Conservation (phyloP, 2,329 filamentous ascomycete genomes). For the Monilinia aucupariae region DNA sequence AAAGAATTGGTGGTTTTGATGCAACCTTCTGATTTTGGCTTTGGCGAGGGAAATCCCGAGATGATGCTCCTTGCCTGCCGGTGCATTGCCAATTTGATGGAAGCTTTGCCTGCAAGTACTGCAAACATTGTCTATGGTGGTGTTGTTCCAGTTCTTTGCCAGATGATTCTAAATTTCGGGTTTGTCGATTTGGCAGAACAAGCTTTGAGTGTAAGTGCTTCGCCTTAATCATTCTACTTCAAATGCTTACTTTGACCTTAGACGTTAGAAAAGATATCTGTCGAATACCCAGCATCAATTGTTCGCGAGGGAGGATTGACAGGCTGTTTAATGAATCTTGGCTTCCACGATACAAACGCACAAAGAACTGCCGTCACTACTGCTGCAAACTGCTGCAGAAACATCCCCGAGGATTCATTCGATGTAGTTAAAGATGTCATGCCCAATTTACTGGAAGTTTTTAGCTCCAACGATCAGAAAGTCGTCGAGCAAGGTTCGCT, state of each 20-base stretch:
- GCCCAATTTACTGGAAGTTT: constrained; percentile 86
- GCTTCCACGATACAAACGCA: constrained; percentile 96
- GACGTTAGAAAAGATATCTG: constrained; percentile 94
- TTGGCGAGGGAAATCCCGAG: constrained; percentile 86
- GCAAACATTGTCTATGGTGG: constrained; percentile 97
- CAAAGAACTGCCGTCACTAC: constrained; percentile 96
- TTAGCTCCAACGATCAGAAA: constrained; percentile 88
- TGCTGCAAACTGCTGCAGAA: constrained; percentile 95
- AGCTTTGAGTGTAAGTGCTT: constrained; percentile 65
- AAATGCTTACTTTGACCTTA: constrained; percentile 30
- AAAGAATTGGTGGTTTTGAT: constrained; percentile 90
- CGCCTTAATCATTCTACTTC: background rate
- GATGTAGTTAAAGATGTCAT: constrained; percentile 89
- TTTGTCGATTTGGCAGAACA: constrained; percentile 98
- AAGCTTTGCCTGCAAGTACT: constrained; percentile 85
- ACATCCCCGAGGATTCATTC: constrained; percentile 92
- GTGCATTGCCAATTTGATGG: constrained; percentile 95
- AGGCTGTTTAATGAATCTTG: constrained; percentile 91
- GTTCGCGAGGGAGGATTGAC: constrained; percentile 92
- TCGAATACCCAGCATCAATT: constrained; percentile 91
- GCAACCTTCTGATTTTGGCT: constrained; percentile 74
- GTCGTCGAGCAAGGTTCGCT: constrained; percentile 95
- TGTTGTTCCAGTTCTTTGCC: constrained; percentile 88
- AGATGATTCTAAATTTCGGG: constrained; percentile 90
- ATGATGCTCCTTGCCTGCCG: constrained; percentile 96